Conservation (phyloP, 2,329 filamentous ascomycete genomes). For the Diaporthe sp. region DNA sequence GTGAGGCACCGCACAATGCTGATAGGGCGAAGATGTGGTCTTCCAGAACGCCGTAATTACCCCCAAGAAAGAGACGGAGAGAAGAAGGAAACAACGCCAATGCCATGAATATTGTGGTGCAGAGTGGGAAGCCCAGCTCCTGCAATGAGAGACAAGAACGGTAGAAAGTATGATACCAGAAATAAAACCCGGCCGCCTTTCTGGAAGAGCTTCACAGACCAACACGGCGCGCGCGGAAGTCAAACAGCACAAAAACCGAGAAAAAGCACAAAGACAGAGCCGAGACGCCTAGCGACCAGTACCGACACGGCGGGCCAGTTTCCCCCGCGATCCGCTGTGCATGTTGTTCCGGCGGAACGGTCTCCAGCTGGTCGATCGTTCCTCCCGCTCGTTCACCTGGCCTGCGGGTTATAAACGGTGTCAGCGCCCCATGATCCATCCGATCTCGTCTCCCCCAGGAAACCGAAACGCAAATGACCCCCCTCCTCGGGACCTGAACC, state of each 20-base stretch:
- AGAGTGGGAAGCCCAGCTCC: neutral
- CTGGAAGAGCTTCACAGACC: conserved; percentile 11
- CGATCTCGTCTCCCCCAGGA: neutral
- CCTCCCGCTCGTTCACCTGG: conserved; percentile 65
- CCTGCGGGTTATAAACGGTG: conserved; percentile 52
- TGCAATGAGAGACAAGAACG: conserved; percentile 19
- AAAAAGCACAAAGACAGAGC: neutral
- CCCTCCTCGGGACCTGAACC: conserved; percentile 11
- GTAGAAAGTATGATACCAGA: conserved; percentile 23
- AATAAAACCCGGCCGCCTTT: neutral
- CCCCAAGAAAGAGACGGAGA: no score
- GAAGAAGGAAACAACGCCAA: conserved; percentile 9
- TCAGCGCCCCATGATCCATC: conserved; percentile 17
- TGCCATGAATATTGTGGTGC: neutral
- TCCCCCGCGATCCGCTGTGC: conserved; percentile 30
- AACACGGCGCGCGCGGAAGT: neutral
- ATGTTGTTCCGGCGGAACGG: conserved; percentile 44
- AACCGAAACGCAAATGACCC: neutral
- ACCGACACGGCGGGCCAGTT: conserved; percentile 39
- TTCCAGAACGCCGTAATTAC: conserved; percentile 29
- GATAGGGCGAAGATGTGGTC: conserved; percentile 10
- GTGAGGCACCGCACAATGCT: conserved; percentile 25
- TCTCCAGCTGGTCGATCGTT: conserved; percentile 64
- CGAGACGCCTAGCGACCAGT: conserved; percentile 30
- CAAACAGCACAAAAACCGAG: neutral